Conservation (phyloP, 2,329 filamentous ascomycete genomes). For the Penicillium sclerotigenum region DNA sequence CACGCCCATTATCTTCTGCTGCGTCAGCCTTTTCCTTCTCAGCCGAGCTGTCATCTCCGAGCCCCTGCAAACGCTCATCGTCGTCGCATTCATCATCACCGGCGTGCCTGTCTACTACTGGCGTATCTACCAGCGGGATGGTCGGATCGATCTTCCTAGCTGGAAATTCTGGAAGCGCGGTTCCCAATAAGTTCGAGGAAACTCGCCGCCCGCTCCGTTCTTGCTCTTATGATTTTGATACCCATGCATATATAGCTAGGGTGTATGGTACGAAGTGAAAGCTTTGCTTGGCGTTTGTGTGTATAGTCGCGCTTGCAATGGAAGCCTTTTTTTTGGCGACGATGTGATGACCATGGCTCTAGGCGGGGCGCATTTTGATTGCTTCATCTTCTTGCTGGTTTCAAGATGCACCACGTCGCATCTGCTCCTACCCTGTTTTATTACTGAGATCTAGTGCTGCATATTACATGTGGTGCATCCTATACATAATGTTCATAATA, state of each 20-base stretch:
- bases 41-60: conserved; percentile 86
- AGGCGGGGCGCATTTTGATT: conserved; percentile 6
- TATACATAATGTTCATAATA: conserved; percentile 4
- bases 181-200: conserved; percentile 6
- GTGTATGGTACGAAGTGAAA: conserved; percentile 11
- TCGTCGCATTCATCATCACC: conserved; percentile 76
- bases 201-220: not conserved
- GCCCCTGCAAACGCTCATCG: conserved; percentile 83
- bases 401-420: not conserved
- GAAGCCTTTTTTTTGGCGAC: conserved; percentile 12
- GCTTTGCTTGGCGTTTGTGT: not conserved
- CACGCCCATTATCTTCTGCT: conserved; percentile 97
- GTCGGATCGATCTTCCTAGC: conserved; percentile 30
- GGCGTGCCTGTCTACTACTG: conserved; percentile 89
- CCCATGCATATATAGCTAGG: conserved; percentile 25
- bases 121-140: conserved; percentile 67
- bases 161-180: conserved; percentile 47
- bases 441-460: not conserved
- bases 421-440: conserved; percentile 7
- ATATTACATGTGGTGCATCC: not conserved
- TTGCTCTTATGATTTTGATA: conserved; percentile 23
- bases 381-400: not conserved
- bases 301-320: not conserved
- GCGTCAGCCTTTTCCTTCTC: conserved; percentile 88
- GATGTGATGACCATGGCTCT: conserved; percentile 20